Conservation (phyloP, 306 rosid genomes). For the Corylus avellana region DNA sequence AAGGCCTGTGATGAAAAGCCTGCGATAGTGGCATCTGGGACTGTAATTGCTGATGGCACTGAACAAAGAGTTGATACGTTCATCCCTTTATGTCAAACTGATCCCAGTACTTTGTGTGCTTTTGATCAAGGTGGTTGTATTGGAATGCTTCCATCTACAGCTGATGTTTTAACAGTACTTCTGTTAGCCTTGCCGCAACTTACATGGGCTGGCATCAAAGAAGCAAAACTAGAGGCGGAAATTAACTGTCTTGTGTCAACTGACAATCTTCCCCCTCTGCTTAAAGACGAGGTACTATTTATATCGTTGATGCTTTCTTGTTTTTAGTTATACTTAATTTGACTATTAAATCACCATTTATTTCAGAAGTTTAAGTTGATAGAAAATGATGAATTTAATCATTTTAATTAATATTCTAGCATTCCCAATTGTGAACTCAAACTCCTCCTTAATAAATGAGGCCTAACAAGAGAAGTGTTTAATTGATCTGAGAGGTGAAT, state of each 20-base stretch:
- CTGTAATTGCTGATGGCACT: conserved; percentile 46
- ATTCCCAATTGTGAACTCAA: too few species aligned
- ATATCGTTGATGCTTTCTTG: conserved; percentile 8
- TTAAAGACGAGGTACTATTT: conserved; percentile 73
- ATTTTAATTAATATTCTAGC: too few species aligned
- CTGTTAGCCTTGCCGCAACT: conserved; percentile 66
- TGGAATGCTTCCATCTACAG: conserved; percentile 77
- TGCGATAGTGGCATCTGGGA: conserved; percentile 66
- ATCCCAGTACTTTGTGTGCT: conserved; percentile 44
- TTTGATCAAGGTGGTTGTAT: conserved; percentile 62
- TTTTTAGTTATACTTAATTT: neutral
- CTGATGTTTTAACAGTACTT: conserved; percentile 79
- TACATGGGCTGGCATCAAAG: conserved; percentile 73
- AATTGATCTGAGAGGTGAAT: too few species aligned
- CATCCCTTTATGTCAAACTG: conserved; percentile 56
- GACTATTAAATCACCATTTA: too few species aligned
- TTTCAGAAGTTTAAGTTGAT: too few species aligned
- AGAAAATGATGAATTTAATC: too few species aligned
- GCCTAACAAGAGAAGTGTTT: too few species aligned
- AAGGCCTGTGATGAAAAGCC: conserved; percentile 49
- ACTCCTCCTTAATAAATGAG: too few species aligned
- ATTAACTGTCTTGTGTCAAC: conserved; percentile 46
- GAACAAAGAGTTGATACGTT: conserved; percentile 73
- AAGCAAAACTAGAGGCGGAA: conserved; percentile 55
- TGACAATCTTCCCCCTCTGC: conserved; percentile 58